These are phyloP conservation scores for Colletotrichum horii DNA, from an alignment of 2,329 filamentous ascomycete species.

Conservation along the genomic window DNA sequence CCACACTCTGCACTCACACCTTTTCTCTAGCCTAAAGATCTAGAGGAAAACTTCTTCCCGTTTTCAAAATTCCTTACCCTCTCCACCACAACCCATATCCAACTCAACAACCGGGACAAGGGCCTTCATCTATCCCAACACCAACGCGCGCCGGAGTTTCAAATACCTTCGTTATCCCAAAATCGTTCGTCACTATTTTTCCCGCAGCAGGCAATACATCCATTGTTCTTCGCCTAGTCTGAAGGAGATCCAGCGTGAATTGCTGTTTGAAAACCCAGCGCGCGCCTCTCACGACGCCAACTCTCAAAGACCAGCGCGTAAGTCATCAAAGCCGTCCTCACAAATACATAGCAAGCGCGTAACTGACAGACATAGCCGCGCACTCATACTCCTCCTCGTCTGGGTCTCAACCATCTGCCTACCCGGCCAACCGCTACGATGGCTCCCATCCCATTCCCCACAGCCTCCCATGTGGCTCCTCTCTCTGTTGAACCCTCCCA, in stretches of 20 bases:
- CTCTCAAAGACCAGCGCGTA: neutral
- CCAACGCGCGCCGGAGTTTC: neutral
- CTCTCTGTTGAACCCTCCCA: neutral
- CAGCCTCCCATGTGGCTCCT: neutral
- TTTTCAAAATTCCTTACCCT: neutral
- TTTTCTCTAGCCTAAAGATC: neutral
- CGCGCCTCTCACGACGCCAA: neutral
- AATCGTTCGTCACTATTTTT: neutral
- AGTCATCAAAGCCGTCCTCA: neutral
- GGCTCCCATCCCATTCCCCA: neutral
- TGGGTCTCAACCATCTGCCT: neutral
- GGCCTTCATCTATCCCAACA: neutral
- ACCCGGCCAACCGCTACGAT: neutral
- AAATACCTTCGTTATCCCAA: neutral
- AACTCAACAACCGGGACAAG: neutral
- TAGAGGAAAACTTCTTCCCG: neutral
- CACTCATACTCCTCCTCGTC: neutral
- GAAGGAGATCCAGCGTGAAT: neutral
- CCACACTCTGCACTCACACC: neutral
- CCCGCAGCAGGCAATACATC: neutral
- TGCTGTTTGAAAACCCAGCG: neutral
- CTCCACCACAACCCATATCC: neutral
- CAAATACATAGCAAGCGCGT: neutral
- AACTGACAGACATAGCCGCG: neutral
- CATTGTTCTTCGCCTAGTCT: neutral